phyloP scores from a whole-genome alignment of 257 asterid genomes.

The Linaria vulgaris region DNA sequence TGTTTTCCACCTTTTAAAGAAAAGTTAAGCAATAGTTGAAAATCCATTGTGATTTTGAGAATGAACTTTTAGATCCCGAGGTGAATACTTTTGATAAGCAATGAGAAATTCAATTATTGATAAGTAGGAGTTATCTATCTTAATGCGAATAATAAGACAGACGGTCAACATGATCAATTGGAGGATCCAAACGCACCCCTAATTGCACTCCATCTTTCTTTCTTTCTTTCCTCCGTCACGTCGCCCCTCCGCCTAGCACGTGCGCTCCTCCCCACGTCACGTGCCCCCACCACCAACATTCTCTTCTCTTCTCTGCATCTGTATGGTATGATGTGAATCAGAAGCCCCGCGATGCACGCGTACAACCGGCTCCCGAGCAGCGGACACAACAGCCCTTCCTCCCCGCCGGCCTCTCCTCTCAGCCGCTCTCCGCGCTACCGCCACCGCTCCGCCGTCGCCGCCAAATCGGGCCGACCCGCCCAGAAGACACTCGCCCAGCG shows the following conservation, averaged over 20 bases:
- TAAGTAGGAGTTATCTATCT: too few species aligned
- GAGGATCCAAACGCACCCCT: too few species aligned
- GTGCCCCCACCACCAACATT: background rate
- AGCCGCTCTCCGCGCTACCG: constrained; percentile 81
- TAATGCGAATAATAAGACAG: too few species aligned
- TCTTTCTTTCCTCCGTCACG: too few species aligned
- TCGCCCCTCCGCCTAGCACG: constrained; percentile 15
- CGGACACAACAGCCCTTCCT: constrained; percentile 93
- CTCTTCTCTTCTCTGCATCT: background rate
- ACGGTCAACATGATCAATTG: too few species aligned
- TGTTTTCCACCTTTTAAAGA: too few species aligned
- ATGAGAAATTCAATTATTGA: too few species aligned
- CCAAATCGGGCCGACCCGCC: constrained; percentile 41
- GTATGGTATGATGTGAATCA: constrained; percentile 38
- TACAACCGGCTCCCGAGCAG: constrained; percentile 90
- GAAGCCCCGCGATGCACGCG: constrained; percentile 75
- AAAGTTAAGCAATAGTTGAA: too few species aligned
- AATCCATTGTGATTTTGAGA: too few species aligned
- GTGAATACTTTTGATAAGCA: too few species aligned
- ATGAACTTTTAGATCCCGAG: too few species aligned
- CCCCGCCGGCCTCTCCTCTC: constrained; percentile 58
- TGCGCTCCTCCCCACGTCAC: constrained; percentile 17
- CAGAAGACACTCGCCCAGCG: constrained; percentile 52
- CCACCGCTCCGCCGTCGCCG: constrained; percentile 25
- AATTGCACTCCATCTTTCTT: too few species aligned